phyloP scores from a whole-genome alignment of 345 rosid genomes.

The Citrus medica region DNA sequence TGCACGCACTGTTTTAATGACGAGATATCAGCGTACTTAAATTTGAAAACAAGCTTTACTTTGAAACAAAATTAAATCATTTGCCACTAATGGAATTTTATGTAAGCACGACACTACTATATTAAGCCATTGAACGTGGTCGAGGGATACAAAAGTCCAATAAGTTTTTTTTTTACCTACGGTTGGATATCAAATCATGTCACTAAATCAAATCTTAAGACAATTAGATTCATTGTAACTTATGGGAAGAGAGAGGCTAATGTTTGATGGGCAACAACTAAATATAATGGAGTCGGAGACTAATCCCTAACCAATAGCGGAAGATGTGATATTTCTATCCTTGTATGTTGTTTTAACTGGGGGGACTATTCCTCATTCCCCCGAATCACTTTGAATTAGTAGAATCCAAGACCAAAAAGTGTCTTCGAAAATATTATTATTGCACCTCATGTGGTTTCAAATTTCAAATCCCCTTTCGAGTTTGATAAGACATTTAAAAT shows the following conservation, averaged over 20 bases:
- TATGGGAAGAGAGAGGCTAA: neutral
- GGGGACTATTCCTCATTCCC: constrained; percentile 24
- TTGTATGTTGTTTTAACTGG: neutral
- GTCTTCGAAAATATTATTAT: neutral
- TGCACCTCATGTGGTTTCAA: neutral
- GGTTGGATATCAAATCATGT: neutral
- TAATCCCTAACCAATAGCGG: neutral
- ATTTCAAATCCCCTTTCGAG: constrained; percentile 1
- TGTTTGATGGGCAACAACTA: neutral
- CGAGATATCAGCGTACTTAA: neutral
- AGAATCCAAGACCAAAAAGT: constrained; percentile 27
- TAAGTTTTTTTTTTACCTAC: neutral
- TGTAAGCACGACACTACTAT: neutral
- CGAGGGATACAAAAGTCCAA: neutral
- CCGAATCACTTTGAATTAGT: constrained; percentile 32
- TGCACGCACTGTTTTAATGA: neutral
- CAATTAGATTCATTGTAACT: neutral
- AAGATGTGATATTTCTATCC: constrained; percentile 39
- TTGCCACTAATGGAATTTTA: neutral
- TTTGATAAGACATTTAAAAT: constrained; percentile 1
- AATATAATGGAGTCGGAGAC: neutral
- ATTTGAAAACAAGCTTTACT: neutral
- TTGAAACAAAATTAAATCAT: neutral
- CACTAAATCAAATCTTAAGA: neutral
- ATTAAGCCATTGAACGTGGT: neutral